Evolutionary conservation across 768 basidiomycete genomes (phyloP).

Genomic region (Cystobasidium onofrii): DNA sequence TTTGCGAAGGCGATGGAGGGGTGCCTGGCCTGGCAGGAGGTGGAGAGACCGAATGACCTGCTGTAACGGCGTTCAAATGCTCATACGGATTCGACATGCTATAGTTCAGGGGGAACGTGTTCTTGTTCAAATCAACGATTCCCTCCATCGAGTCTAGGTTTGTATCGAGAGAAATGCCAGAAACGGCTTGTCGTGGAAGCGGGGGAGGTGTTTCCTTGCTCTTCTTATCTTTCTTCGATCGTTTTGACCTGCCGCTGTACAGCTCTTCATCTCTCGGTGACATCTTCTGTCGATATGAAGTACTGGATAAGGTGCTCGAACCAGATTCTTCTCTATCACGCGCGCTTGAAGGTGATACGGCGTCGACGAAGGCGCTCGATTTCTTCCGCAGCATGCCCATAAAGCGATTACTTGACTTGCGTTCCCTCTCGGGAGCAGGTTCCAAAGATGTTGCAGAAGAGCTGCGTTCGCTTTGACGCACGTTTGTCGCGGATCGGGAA

Average conservation of each 20-base stretch:
- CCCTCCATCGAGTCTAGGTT: conserved; percentile 72
- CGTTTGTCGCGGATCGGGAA: not conserved
- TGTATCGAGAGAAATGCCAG: conserved; percentile 54
- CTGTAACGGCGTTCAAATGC: conserved; percentile 18
- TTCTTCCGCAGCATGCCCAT: conserved; percentile 30
- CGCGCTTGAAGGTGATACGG: not conserved
- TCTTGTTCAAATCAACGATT: conserved; percentile 55
- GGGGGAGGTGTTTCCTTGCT: not conserved
- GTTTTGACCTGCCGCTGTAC: not conserved
- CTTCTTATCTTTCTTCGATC: conserved; percentile 20
- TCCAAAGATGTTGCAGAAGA: not conserved
- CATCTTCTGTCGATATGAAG: not conserved
- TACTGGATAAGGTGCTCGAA: not conserved
- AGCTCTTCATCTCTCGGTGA: conserved; percentile 10
- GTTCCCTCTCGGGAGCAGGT: not conserved
- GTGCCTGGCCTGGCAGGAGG: conserved; percentile 1
- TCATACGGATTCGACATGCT: conserved; percentile 20
- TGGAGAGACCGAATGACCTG: not conserved
- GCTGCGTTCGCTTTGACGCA: not conserved
- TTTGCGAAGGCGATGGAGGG: conserved; percentile 19
- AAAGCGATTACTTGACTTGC: conserved; percentile 13
- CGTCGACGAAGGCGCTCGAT: conserved; percentile 4
- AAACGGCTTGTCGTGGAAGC: not conserved
- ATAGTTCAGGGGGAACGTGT: conserved; percentile 1
- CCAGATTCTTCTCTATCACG: conserved; percentile 1